These are phyloP conservation scores for Panellus pusillus DNA, from an alignment of 768 basidiomycete species.

Conservation along the genomic window DNA sequence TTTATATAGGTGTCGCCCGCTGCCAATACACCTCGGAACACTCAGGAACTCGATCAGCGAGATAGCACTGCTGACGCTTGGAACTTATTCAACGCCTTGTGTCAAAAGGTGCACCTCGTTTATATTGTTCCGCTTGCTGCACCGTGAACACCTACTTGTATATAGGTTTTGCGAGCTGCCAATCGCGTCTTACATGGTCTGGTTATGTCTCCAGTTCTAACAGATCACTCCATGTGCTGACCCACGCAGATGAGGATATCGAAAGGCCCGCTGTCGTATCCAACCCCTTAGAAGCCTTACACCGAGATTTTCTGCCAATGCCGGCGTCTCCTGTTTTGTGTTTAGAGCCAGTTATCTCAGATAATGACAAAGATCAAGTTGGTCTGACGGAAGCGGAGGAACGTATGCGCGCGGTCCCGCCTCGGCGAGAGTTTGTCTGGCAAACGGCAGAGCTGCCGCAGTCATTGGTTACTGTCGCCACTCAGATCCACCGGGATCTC, in stretches of 20 bases:
- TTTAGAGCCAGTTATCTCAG: no score
- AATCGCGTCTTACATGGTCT: background rate
- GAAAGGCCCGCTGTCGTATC: background rate
- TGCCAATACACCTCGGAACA: background rate
- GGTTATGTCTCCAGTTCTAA: background rate
- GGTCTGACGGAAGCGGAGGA: no score
- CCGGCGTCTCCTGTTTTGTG: background rate
- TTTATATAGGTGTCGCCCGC: background rate
- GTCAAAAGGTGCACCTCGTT: background rate
- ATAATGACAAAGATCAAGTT: no score
- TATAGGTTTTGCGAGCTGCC: constrained; percentile 3
- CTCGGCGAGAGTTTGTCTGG: constrained; percentile 1
- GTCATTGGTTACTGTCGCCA: background rate
- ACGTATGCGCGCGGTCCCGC: background rate
- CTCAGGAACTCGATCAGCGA: background rate
- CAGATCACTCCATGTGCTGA: background rate
- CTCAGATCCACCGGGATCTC: background rate
- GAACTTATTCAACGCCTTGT: background rate
- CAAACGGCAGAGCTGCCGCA: background rate
- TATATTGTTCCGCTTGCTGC: background rate
- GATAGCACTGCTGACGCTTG: background rate
- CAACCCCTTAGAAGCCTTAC: background rate
- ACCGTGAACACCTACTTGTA: background rate
- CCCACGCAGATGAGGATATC: background rate
- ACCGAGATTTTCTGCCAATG: background rate